Conservation (phyloP, 768 basidiomycete species). For the Tricholoma furcatifolium region DNA sequence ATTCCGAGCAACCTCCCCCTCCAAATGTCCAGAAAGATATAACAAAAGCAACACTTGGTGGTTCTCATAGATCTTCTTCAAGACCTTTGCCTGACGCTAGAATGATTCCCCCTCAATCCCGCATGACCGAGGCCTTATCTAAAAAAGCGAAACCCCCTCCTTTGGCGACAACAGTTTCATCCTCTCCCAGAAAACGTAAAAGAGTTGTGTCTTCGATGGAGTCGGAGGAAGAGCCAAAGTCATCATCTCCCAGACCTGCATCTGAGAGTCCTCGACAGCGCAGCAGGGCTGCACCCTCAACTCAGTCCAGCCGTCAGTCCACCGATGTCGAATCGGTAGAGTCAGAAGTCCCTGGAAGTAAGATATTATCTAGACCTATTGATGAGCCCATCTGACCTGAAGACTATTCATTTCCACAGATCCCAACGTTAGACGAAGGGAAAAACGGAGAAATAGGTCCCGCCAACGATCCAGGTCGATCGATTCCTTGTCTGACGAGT, state of each 20-base stretch:
- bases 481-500: conserved; percentile 6
- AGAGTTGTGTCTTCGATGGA: conserved; percentile 15
- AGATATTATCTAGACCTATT: background rate
- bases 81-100: background rate
- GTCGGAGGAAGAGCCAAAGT: background rate
- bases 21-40: background rate
- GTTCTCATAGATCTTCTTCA: background rate
- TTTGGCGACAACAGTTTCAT: background rate
- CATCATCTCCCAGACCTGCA: background rate
- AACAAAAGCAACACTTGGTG: background rate
- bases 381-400: background rate
- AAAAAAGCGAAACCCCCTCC: conserved; percentile 3
- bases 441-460: conserved; percentile 5
- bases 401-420: background rate
- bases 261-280: background rate
- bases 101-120: background rate
- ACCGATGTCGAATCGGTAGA: conserved; percentile 3
- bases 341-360: conserved; percentile 2
- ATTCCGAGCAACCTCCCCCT: conserved; percentile 23
- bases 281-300: background rate
- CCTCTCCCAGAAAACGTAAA: conserved; percentile 21
- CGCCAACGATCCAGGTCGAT: conserved; percentile 5
- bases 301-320: conserved; percentile 4
- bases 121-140: background rate
- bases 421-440: background rate